phyloP scores from a whole-genome alignment of 768 basidiomycete genomes.

The Leccinum truebloodii region DNA sequence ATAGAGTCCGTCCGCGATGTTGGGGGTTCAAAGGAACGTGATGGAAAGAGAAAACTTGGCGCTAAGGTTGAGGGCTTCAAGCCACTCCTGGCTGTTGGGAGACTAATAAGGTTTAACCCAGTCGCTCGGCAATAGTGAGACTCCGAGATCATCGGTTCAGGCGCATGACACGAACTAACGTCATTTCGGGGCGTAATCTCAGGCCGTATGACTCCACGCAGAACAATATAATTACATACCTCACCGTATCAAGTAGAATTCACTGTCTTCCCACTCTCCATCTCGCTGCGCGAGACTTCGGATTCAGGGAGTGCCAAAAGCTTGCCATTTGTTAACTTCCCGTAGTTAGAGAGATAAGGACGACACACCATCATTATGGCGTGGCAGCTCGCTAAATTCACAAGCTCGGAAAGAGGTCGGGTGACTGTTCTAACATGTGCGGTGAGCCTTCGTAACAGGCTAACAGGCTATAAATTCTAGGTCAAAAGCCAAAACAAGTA shows the following conservation, averaged over 20 bases:
- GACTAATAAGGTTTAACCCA: neutral
- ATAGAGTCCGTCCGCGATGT: conserved; percentile 10
- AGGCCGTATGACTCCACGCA: neutral
- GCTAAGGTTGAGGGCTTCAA: neutral
- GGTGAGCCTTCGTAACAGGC: too few species aligned
- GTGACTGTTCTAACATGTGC: too few species aligned
- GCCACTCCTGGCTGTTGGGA: neutral
- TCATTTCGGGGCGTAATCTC: neutral
- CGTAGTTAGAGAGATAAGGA: too few species aligned
- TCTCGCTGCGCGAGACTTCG: neutral
- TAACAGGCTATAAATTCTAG: too few species aligned
- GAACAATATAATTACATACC: neutral
- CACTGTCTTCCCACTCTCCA: neutral
- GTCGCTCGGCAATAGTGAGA: neutral
- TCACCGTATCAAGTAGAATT: neutral
- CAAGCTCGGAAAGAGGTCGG: too few species aligned
- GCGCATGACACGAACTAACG: neutral
- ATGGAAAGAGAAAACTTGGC: neutral
- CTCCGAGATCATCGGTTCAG: neutral
- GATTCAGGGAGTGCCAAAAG: neutral
- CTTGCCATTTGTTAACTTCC: neutral
- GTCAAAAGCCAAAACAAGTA: too few species aligned
- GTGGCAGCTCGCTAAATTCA: too few species aligned
- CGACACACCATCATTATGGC: too few species aligned
- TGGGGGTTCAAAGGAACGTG: conserved; percentile 1